phyloP scores from a whole-genome alignment of 768 basidiomycete genomes.

The Tephrocybe sp. region DNA sequence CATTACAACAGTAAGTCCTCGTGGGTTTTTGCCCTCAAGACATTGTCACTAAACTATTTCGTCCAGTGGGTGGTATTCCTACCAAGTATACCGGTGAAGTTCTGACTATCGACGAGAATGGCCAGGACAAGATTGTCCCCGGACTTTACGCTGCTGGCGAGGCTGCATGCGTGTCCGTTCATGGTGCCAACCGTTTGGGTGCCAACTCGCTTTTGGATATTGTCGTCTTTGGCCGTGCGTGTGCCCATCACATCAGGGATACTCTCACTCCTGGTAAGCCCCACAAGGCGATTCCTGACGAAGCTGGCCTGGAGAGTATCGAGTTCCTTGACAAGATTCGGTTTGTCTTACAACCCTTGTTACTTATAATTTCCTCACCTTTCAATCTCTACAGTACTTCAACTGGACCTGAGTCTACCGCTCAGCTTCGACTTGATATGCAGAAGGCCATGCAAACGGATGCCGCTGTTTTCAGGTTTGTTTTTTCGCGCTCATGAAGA shows the following conservation, averaged over 20 bases:
- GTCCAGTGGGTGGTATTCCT: slow-evolving; percentile 96
- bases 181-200: slow-evolving; percentile 98
- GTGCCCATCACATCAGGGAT: slow-evolving; percentile 95
- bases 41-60: not conserved
- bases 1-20: slow-evolving; percentile 91
- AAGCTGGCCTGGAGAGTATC: slow-evolving; percentile 82
- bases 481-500: not conserved
- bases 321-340: slow-evolving; percentile 89
- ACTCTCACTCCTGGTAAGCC: slow-evolving; percentile 87
- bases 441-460: slow-evolving; percentile 99
- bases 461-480: slow-evolving; percentile 92
- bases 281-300: slow-evolving; percentile 84
- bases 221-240: slow-evolving; percentile 99
- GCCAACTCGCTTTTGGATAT: slow-evolving; percentile 99
- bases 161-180: slow-evolving; percentile 98
- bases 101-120: slow-evolving; percentile 81
- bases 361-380: not conserved
- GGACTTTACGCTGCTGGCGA: slow-evolving; percentile 99
- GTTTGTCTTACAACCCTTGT: slow-evolving; percentile 24
- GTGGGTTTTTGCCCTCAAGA: not conserved
- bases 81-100: slow-evolving; percentile 98
- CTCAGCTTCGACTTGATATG: slow-evolving; percentile 91
- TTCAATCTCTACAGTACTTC: slow-evolving; percentile 51
- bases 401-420: slow-evolving; percentile 81
- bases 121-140: slow-evolving; percentile 92